Evolutionary conservation across 176 grass and related monocot genomes (phyloP), one percentile per base, ranked within the genome.

Genomic region (Oryza glumipatula): DNA sequence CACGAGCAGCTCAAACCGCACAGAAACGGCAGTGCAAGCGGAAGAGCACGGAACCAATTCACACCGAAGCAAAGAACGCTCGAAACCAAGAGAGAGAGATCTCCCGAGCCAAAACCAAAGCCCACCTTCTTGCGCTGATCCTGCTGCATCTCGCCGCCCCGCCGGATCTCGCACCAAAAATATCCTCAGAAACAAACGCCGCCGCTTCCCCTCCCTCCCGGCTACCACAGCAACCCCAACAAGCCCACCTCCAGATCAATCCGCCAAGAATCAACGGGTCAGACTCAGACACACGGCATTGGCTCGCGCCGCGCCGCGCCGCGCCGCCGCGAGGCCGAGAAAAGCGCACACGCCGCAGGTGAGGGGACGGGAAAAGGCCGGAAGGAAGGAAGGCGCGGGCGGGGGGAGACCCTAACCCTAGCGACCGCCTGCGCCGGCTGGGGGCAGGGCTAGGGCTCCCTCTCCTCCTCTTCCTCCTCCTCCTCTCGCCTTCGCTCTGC

Each of bases 41-140:
- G 9, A 76, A 70, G 10, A 70, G 10, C 48, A 52, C 67, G 22
- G 15, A 17, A 43, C 30, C 39, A 56, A 89, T 67, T 66, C 7
- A 39, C 12, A 12, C 44, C 17, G 17, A 13, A 11, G 43, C 54
- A 65, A 65, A 65, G 58, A 78, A 88, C 65, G 81, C 8, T 72
- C 11, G 19, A 81, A 70, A 84, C 24, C 33, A 51, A 63, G 33
- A 70, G 33, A 70, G 35, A 38, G 5, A 38, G 36, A 38, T 71
- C 38, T 74, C 51, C 13, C 69, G 48, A 90, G 79, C 65, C 68
- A 19, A 44, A 10, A 9, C 10, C 91, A 41, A 9, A 77, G 82
- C 91, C 16, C 24, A 98, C 96, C 96, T 98, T 95, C 87, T 96
- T 98, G 51, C 83, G 89, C 77, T 94, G 93, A 86, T 94, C 96